Base-by-base conservation (phyloP, 73 alveolate species). In the Paramecium tetraurelia region DNA sequence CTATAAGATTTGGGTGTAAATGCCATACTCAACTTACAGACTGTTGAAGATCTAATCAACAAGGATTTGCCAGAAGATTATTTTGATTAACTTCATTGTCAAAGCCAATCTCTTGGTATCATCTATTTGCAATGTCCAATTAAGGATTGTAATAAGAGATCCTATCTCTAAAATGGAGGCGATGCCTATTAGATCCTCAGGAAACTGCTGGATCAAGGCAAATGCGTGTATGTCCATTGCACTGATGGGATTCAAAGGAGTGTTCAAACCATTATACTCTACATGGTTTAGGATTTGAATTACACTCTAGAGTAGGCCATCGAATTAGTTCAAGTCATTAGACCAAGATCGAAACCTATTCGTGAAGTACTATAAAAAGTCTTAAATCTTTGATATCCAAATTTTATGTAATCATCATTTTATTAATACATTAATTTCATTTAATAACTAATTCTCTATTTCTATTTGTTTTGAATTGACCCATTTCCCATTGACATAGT, bases 241-340 rank as follows among this genome's bases (percentile, higher is more conserved):
- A 80, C 90, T 22, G 46, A 43, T 41, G 90, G 90, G 46, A 46
- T 80, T 31, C 31, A 80, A 20, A 80, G 90, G 57, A 80, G 90
- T 48, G 76, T 80, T 22, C 31, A 80, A 46, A 80, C 90, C 4
- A 80, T 80, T 22, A 43, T 80, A 8, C 77, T 80, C 2, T 48
- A 80, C 10, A 24, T 80, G 90, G 75, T 48, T 5, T 27, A 20
- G 53, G 43, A 80, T 24, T 20, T 31, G 48, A 46, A 80, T 44
- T 44, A 44, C 33, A 9, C 70, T 22, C 46, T 80, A 6, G 57
- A 80, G 3, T 59, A 46, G 31, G 90, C 90, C 4, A 80, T 80
- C 29, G n/a, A 80, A 80, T 27, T n/a, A 36, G 29, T 80, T 59
- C 4, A 80, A 20, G 9, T 29, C 2, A 80, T 44, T 14, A 80